Evolutionary conservation across 225 moss, liverwort and hornwort species (phyloP), one percentile per base, ranked within the genome.

Genomic region (Bryoerythrophyllum caledonicum): DNA sequence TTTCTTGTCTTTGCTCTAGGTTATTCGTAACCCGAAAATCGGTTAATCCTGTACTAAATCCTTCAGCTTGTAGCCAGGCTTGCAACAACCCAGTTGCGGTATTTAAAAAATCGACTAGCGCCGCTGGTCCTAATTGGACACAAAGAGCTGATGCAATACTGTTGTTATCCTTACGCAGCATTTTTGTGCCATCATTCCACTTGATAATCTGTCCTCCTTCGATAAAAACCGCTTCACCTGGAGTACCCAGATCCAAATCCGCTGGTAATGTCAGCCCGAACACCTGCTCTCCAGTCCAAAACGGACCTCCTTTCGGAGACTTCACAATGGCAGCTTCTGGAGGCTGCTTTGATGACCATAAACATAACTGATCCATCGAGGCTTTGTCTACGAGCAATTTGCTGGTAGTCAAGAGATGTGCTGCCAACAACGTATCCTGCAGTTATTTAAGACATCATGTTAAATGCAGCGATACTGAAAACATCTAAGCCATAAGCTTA

Each of bases 241-340:
- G 30, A 28, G 77, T 72, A 21, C 32, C 67, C 48, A 78, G 71
- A 4, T 84, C 81, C 49, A 93, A 82, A 4, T 71, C 78, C 52
- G 49, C 49, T 30, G 84, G 89, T n/a, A 80, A 30, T 23, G 74
- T 70, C 44, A 77, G 43, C 20, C 85, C 85, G 65, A 82, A 93
- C 21, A 91, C 53, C 67, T 93, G 91, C 67, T 82, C 88, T 16
- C 91, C 93, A 61, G 93, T 93, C 93, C 93, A 93, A 48, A 91
- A 66, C 34, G 91, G 90, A 43, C 93, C 91, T 58, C 63, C 71
- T 35, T 72, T 68, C 8, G 91, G 86, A 53, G 88, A 73, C 58
- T 90, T 93, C 17, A 91, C 54, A 35, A 93, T 81, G 8, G 93
- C 88, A 23, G 93, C 85, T 59, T 74, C 51, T 41, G 92, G 92